A percentile compares a stretch with the other conserved stretches of the same genome.
These are phyloP conservation scores for Dichomitus squalens DNA, from an alignment of 1,284 basidiomycete species.

Conservation along the genomic window DNA sequence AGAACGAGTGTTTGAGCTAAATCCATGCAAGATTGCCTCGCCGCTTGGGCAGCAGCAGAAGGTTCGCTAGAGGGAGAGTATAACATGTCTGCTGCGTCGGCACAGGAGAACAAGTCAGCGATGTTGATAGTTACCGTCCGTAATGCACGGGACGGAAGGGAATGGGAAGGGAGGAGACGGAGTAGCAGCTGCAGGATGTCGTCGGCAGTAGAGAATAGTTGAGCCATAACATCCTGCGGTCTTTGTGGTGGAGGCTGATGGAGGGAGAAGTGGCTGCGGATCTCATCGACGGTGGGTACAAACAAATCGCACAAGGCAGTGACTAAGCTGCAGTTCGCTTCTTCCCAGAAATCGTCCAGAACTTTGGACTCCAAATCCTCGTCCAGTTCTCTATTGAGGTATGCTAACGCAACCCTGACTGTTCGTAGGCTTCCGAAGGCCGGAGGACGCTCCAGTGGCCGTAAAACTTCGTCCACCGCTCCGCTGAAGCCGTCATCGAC, in stretches of 20 bases:
- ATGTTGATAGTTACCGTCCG: constrained; percentile 45
- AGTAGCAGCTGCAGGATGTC: constrained; percentile 57
- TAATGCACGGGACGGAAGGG: constrained; percentile 51
- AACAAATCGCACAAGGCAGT: constrained; percentile 57
- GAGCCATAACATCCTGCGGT: constrained; percentile 44
- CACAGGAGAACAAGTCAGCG: constrained; percentile 58
- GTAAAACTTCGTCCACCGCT: constrained; percentile 63
- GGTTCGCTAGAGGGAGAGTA: constrained; percentile 44
- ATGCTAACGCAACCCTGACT: constrained; percentile 61
- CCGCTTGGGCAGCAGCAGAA: constrained; percentile 43
- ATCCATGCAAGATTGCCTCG: constrained; percentile 52
- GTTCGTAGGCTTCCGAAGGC: constrained; percentile 53
- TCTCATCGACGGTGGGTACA: constrained; percentile 48
- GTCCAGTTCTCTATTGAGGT: constrained; percentile 55
- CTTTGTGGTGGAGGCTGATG: constrained; percentile 29
- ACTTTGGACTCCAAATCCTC: constrained; percentile 55
- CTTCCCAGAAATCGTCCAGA: constrained; percentile 60
- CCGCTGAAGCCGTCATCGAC: constrained; percentile 64
- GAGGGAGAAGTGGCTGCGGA: constrained; percentile 51
- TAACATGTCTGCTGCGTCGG: constrained; percentile 47
- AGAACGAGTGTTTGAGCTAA: constrained; percentile 46
- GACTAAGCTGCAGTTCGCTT: constrained; percentile 55
- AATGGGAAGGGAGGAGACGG: constrained; percentile 47
- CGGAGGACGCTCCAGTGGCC: constrained; percentile 50
- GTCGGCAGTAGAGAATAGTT: constrained; percentile 54